A percentile compares a stretch with the other conserved stretches of the same genome.
phyloP scores from a whole-genome alignment of 805 yeast genomes.

The Torulaspora franciscae region DNA sequence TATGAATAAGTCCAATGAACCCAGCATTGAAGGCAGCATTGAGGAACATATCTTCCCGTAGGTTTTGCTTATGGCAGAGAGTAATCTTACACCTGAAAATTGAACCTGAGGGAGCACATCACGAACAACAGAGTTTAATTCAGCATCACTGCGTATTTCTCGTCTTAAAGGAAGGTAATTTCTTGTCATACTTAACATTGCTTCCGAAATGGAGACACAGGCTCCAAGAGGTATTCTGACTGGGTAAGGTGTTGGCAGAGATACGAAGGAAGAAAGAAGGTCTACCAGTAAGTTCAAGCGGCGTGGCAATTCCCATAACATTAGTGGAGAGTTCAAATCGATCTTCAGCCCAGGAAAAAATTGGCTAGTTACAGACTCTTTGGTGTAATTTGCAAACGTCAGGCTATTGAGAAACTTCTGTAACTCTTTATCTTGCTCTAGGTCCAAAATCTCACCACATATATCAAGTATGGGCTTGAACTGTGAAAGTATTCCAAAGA shows the following conservation, averaged over 20 bases:
- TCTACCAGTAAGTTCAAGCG: slow-evolving; percentile 47
- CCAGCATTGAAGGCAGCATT: slow-evolving; percentile 46
- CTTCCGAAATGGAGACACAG: slow-evolving; percentile 48
- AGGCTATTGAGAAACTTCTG: slow-evolving; percentile 39
- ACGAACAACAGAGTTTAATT: slow-evolving; percentile 42
- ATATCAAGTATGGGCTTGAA: slow-evolving; percentile 50
- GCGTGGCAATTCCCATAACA: slow-evolving; percentile 48
- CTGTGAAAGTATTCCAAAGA: slow-evolving; percentile 48
- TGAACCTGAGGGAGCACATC: slow-evolving; percentile 45
- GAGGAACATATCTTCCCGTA: slow-evolving; percentile 41
- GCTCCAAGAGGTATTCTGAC: slow-evolving; percentile 61
- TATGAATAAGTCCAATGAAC: slow-evolving; percentile 52
- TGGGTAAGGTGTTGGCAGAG: slow-evolving; percentile 50
- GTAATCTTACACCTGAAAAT: slow-evolving; percentile 40
- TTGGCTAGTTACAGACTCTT: slow-evolving; percentile 14
- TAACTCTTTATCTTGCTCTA: slow-evolving; percentile 52
- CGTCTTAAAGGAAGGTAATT: slow-evolving; percentile 51
- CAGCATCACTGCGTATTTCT: slow-evolving; percentile 52
- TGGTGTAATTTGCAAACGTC: slow-evolving; percentile 30
- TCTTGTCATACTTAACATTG: slow-evolving; percentile 50
- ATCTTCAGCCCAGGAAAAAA: slow-evolving; percentile 49
- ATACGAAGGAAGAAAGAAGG: slow-evolving; percentile 43
- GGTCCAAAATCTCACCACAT: slow-evolving; percentile 54
- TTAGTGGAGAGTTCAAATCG: slow-evolving; percentile 53
- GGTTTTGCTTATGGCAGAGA: slow-evolving; percentile 30